These are phyloP conservation scores for Rhizopogon rudus DNA, from an alignment of 768 basidiomycete species.

Conservation along the genomic window DNA sequence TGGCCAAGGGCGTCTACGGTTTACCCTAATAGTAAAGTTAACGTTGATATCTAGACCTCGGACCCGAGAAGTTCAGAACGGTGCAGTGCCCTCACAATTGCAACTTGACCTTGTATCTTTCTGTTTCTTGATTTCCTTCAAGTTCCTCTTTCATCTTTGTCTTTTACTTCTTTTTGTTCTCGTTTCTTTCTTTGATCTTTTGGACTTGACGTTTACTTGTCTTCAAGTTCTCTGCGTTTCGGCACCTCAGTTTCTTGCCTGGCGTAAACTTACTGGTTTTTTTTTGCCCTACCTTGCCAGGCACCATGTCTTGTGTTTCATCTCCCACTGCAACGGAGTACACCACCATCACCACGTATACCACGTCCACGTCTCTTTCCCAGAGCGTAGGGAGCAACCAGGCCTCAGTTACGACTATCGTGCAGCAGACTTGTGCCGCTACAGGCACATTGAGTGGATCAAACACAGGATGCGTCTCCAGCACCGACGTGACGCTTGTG, in stretches of 20 bases:
- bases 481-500: conserved; percentile 20
- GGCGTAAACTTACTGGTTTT: background rate
- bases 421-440: conserved; percentile 27
- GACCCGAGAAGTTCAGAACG: background rate
- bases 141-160: background rate
- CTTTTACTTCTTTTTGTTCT: background rate
- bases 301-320: conserved; percentile 35
- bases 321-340: conserved; percentile 41
- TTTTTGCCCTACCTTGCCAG: background rate
- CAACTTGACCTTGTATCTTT: background rate
- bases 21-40: no score
- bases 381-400: conserved; percentile 28
- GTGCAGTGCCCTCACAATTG: background rate
- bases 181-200: background rate
- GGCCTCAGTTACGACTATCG: conserved; percentile 28
- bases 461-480: conserved; percentile 24
- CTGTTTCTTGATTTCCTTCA: background rate
- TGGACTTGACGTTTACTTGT: background rate
- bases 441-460: conserved; percentile 21
- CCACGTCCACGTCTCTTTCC: conserved; percentile 32
- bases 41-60: no score
- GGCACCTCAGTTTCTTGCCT: background rate
- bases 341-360: conserved; percentile 30
- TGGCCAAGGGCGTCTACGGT: no score
- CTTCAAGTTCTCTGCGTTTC: background rate